Conservation (phyloP, 495 filamentous ascomycete species). For the Aspergillus sclerotioniger region DNA sequence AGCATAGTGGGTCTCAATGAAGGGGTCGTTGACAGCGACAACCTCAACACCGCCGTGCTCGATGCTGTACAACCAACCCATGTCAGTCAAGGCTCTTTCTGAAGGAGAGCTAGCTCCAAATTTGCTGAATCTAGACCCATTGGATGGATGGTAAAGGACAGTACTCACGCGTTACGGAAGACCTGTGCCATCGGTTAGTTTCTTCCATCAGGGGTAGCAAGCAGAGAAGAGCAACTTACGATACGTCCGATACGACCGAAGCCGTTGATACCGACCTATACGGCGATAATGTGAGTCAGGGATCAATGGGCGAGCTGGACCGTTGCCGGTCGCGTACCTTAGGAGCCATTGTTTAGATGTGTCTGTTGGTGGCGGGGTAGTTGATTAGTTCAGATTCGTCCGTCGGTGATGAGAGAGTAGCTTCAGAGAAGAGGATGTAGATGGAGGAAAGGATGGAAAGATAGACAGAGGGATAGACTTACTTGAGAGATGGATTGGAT, state of each 20-base stretch:
- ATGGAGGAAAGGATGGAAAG: constrained; percentile 17
- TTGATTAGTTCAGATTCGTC: constrained; percentile 21
- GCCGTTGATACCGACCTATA: constrained; percentile 95
- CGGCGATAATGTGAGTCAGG: constrained; percentile 12
- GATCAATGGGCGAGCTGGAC: neutral
- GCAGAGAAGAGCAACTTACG: constrained; percentile 47
- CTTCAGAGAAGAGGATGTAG: constrained; percentile 16
- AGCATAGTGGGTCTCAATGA: constrained; percentile 97
- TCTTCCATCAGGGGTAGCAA: neutral
- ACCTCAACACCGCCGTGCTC: constrained; percentile 82
- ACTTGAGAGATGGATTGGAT: constrained; percentile 13
- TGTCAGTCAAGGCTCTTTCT: constrained; percentile 27
- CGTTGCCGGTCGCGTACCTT: constrained; percentile 29
- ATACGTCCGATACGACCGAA: constrained; percentile 99
- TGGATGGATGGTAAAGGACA: constrained; percentile 9
- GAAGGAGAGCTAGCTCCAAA: neutral
- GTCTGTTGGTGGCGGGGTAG: constrained; percentile 21
- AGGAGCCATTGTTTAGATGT: constrained; percentile 40
- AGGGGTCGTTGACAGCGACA: constrained; percentile 97
- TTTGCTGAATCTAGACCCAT: constrained; percentile 13
- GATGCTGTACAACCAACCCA: constrained; percentile 57
- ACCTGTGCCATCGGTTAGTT: constrained; percentile 43
- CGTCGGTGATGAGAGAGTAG: neutral
- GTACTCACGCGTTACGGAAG: constrained; percentile 76
- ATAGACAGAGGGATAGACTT: constrained; percentile 16